Evolutionary conservation across 257 asterid genomes (phyloP), one percentile per base, ranked within the genome.

Genomic region (Plectranthus barbatus): DNA sequence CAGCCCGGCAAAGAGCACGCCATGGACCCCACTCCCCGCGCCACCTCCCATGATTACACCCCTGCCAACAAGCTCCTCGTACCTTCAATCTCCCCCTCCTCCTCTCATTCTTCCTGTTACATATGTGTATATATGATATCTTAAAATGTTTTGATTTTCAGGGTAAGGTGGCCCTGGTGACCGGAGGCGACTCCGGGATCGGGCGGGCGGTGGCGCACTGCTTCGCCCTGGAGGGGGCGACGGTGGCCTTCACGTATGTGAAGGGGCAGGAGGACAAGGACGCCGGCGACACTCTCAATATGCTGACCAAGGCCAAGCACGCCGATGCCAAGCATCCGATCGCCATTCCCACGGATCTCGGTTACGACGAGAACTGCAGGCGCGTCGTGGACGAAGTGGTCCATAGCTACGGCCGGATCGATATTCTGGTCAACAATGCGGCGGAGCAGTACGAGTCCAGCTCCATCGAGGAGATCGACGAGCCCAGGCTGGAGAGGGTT

Each of bases 1-100:
- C 96, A 87, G 68, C 96, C 97, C 4, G 96, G 97, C 0, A 82
- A 84, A 69, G 90, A 91, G 68, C 94, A 91, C 37, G 23, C 51
- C 41, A 88, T 91, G 98, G 84, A 82, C 64, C 96, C 98, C 3
- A 45, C 31, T 42, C 96, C 98, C 1, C 77, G 41, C 31, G 49
- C 55, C 44, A 15, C 73, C 49, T 44, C 64, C 55, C 62, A 54
- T 0, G 75, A 79, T 6, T 91, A 88, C 33, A 86, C 78, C 46
- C 87, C 92, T 0, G 62, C 95, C 1, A 80, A 81, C 76, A 88
- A 84, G 74, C 94, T 91, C 21, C 50, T 23, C 9, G 96, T 90
- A 68, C 0, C n/a, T 45, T 0, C 7, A 6, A 17, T 11, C 1
- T 7, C 39, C 15, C 2, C 1, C 46, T 5, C 15, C 2, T 0